Conservation (phyloP, 352 stramenopile species). For the Globisporangium splendens region DNA sequence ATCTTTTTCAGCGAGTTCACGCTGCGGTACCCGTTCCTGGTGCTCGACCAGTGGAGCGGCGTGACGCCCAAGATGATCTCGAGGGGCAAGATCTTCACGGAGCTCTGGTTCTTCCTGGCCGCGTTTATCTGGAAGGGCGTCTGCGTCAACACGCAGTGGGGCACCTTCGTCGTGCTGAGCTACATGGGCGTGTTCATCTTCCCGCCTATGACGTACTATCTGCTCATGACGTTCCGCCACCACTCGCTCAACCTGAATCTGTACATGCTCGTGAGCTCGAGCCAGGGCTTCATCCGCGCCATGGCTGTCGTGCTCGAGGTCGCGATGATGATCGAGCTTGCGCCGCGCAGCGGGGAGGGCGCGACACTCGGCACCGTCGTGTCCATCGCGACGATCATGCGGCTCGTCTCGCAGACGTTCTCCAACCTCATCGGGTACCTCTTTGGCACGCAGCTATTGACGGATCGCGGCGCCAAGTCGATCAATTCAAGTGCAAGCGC, state of each 20-base stretch:
- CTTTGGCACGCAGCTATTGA: constrained; percentile 15
- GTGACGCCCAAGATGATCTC: constrained; percentile 31
- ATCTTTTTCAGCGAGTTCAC: constrained; percentile 52
- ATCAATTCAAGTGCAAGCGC: not conserved
- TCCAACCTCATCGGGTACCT: constrained; percentile 18
- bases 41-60: constrained; percentile 39
- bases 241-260: constrained; percentile 18
- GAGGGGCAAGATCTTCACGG: constrained; percentile 23
- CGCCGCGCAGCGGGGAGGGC: constrained; percentile 36
- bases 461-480: constrained; percentile 9
- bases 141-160: constrained; percentile 33
- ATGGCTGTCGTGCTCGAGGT: constrained; percentile 34
- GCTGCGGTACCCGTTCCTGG: constrained; percentile 31
- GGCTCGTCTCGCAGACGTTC: constrained; percentile 23
- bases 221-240: constrained; percentile 26
- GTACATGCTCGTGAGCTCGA: constrained; percentile 33
- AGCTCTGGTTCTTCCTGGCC: constrained; percentile 28
- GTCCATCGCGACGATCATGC: constrained; percentile 38
- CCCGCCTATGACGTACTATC: constrained; percentile 21
- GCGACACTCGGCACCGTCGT: constrained; percentile 41
- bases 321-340: constrained; percentile 40
- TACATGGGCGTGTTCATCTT: constrained; percentile 25
- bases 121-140: constrained; percentile 31
- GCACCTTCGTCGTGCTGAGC: constrained; percentile 24
- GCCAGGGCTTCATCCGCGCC: constrained; percentile 35